Evolutionary conservation across 176 grass and related monocot species (phyloP), one percentile per base, ranked within the genome.

Genomic region (Hsuehochloa calcarea): DNA sequence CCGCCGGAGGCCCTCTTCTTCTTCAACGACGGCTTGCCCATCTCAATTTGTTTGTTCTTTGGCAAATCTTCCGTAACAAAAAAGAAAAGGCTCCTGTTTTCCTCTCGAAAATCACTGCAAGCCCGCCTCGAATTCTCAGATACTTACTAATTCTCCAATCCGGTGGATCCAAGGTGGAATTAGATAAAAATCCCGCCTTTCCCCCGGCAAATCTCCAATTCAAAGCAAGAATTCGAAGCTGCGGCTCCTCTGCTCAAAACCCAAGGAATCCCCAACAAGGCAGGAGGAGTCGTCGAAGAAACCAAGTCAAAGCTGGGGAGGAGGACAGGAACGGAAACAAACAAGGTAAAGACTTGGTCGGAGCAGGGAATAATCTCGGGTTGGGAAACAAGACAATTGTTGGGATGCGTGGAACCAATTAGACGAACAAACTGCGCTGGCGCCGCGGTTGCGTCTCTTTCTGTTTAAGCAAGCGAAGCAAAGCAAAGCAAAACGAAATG

Each of bases 11-110:
- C 43, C 71, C 85, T 77, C 69, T 93, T 98, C 87, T 98, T 95
- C 91, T 84, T 98, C 63, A 71, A 86, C 66, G 91, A 86, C 84
- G 91, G 87, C 76, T 98, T 98, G 12, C 96, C 96, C 96, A 98
- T 98, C 70, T 26, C n/a, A 51, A 8, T 31, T 43, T 25, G 13
- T 44, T 56, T 52, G 45, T 68, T 13, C 47, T 72, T 39, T 19
- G 11, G 25, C 19, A 58, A 86, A 90, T 84, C 82, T 63, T 50
- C 47, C 44, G 22, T 10, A 74, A 26, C 44, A 10, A 12, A 78
- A 78, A 10, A 12, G 73, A 78, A 59, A 25, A 10, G 4, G 0
- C 35, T 27, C n/a, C 38, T 34, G 31, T 34, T 34, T 34, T 16
- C 5, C 62, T 46, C 58, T 58, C n/a, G 9, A 5, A 38, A 80